Percentiles rank a stretch among this genome's conserved stretches.
Conservation (phyloP, 495 filamentous ascomycete species). For the Penicillium ochrochloron region DNA sequence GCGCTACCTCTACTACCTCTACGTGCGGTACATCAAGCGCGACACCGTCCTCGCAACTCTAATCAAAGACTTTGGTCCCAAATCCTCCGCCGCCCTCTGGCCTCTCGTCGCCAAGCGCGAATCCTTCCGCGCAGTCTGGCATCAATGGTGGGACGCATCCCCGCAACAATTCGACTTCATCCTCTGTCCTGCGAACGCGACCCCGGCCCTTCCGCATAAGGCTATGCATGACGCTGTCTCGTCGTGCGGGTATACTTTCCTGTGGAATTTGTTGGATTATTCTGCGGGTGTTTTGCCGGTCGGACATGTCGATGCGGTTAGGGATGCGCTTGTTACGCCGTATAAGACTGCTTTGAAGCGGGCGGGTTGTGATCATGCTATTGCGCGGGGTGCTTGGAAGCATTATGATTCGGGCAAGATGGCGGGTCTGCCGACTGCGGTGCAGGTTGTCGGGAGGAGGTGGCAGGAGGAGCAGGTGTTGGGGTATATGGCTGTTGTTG, state of each 20-base stretch:
- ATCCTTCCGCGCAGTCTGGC: constrained; percentile 74
- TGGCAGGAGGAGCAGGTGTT: constrained; percentile 94
- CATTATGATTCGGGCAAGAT: constrained; percentile 84
- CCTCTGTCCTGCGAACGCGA: constrained; percentile 84
- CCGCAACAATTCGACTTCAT: constrained; percentile 74
- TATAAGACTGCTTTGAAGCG: constrained; percentile 54
- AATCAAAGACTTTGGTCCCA: constrained; percentile 69
- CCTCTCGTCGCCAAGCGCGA: constrained; percentile 77
- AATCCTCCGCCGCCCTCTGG: constrained; percentile 79
- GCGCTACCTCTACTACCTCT: constrained; percentile 87
- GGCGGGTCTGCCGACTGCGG: constrained; percentile 84
- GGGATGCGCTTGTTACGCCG: constrained; percentile 65
- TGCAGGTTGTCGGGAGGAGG: constrained; percentile 84
- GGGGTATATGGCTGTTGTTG: constrained; percentile 78
- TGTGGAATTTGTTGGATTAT: constrained; percentile 96
- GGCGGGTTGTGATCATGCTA: constrained; percentile 64
- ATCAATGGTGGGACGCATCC: constrained; percentile 78
- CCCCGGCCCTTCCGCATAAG: constrained; percentile 84
- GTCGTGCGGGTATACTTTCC: constrained; percentile 92
- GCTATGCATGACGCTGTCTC: constrained; percentile 87
- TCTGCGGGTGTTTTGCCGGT: constrained; percentile 83
- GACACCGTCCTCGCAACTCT: constrained; percentile 81
- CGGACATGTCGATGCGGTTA: constrained; percentile 73
- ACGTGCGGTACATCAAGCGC: constrained; percentile 78
- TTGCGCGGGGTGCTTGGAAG: constrained; percentile 83